These are phyloP conservation scores for Emericellopsis atlantica DNA, from an alignment of 2,329 filamentous ascomycete genomes.

Conservation along the genomic window DNA sequence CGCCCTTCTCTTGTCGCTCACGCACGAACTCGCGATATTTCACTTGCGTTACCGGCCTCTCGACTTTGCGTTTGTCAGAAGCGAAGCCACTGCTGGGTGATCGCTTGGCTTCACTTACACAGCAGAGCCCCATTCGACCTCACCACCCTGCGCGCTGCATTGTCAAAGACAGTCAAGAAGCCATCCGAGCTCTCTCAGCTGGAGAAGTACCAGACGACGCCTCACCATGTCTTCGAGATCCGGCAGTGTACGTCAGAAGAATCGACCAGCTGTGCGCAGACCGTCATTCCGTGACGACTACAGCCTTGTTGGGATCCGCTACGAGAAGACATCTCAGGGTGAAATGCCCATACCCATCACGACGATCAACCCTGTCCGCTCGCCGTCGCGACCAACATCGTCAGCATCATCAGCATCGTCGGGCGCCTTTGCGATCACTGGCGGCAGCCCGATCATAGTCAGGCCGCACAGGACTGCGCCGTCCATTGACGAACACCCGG, in stretches of 20 bases:
- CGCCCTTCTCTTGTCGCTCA: too few species aligned
- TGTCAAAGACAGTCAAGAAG: too few species aligned
- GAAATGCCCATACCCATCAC: conserved; percentile 37
- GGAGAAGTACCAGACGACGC: neutral
- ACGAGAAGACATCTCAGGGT: conserved; percentile 38
- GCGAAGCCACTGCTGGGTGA: too few species aligned
- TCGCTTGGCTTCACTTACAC: too few species aligned
- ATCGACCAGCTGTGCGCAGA: conserved; percentile 19
- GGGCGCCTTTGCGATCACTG: neutral
- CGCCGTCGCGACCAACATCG: conserved; percentile 7
- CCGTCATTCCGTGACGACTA: conserved; percentile 32
- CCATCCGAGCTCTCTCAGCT: too few species aligned
- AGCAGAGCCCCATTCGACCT: too few species aligned
- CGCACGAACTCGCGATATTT: too few species aligned
- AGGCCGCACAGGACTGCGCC: conserved; percentile 19
- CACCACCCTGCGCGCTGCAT: too few species aligned
- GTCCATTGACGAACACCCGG: conserved; percentile 39
- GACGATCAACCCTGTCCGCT: conserved; percentile 21
- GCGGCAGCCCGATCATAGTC: conserved; percentile 14
- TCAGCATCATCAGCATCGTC: neutral
- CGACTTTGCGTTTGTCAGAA: too few species aligned
- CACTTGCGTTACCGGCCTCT: too few species aligned
- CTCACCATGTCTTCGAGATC: conserved; percentile 9
- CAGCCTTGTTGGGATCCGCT: conserved; percentile 40
- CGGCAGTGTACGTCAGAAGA: conserved; percentile 28